These are phyloP conservation scores for Pezicula radicicola DNA, from an alignment of 2,329 filamentous ascomycete genomes.

Conservation along the genomic window DNA sequence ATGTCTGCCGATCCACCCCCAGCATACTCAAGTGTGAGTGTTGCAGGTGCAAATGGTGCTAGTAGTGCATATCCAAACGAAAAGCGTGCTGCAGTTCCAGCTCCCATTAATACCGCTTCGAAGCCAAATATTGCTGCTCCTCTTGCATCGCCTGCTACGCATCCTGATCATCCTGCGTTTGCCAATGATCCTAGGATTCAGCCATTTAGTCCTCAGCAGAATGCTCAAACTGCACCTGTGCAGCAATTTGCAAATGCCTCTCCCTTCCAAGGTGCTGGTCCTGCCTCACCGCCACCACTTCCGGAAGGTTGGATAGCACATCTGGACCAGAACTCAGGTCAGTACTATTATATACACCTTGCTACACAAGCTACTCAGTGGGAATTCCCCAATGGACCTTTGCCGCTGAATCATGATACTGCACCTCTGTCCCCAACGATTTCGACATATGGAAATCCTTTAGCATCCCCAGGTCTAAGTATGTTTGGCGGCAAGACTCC, in stretches of 20 bases:
- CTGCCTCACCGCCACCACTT: constrained; percentile 83
- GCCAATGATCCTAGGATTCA: constrained; percentile 71
- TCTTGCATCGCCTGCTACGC: constrained; percentile 30
- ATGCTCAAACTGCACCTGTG: constrained; percentile 25
- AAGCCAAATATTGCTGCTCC: constrained; percentile 33
- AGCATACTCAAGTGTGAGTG: constrained; percentile 80
- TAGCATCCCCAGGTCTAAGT: constrained; percentile 62
- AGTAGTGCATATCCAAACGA: constrained; percentile 70
- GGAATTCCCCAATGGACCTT: constrained; percentile 97
- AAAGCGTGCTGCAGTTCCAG: constrained; percentile 45
- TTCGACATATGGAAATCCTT: constrained; percentile 72
- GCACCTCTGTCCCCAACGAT: constrained; percentile 79
- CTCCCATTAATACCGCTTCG: constrained; percentile 23
- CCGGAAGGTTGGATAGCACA: constrained; percentile 99
- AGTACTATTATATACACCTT: constrained; percentile 98
- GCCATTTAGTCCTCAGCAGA: constrained; percentile 23
- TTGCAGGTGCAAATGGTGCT: constrained; percentile 40
- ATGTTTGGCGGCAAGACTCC: constrained; percentile 56
- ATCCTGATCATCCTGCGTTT: constrained; percentile 80
- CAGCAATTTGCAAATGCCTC: constrained; percentile 32
- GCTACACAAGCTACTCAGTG: constrained; percentile 95
- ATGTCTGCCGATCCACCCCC: constrained; percentile 83
- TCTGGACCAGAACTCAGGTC: constrained; percentile 89
- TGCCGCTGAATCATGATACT: constrained; percentile 79
- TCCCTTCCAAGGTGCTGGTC: constrained; percentile 49